Conservation (phyloP, 1,284 basidiomycete species). For the Ganoderma leucocontextum region DNA sequence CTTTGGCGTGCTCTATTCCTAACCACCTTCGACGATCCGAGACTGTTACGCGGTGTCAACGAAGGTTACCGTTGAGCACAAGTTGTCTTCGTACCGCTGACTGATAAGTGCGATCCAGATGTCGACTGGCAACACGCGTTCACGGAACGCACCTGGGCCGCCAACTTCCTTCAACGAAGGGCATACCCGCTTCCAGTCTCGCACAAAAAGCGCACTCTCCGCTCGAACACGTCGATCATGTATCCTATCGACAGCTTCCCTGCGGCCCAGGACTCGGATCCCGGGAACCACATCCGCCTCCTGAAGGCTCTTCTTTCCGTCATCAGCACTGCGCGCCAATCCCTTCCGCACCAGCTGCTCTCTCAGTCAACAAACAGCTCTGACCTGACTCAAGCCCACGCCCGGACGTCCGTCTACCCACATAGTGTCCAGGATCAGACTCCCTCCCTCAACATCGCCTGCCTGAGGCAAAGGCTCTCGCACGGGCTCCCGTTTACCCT, state of each 20-base stretch:
- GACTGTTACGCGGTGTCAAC: not conserved
- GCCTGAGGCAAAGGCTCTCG: conserved; percentile 36
- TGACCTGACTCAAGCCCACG: conserved; percentile 18
- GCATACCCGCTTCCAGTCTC: conserved; percentile 16
- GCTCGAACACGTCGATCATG: conserved; percentile 13
- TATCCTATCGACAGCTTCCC: conserved; percentile 14
- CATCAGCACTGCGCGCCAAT: conserved; percentile 41
- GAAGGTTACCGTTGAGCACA: not conserved
- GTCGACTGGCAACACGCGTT: conserved; percentile 35
- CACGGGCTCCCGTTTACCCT: conserved; percentile 36
- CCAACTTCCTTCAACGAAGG: conserved; percentile 21
- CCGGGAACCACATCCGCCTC: conserved; percentile 10
- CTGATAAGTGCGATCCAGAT: not conserved
- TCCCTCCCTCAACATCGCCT: conserved; percentile 37
- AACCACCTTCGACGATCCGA: conserved; percentile 56
- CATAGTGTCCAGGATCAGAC: conserved; percentile 3
- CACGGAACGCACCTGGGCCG: conserved; percentile 31
- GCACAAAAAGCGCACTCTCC: conserved; percentile 20
- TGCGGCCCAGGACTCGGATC: conserved; percentile 14
- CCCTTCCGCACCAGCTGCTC: not conserved
- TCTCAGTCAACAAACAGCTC: not conserved
- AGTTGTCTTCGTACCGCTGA: not conserved
- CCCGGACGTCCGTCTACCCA: conserved; percentile 17
- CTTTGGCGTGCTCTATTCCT: conserved; percentile 63
- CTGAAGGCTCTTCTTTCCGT: conserved; percentile 39